Evolutionary conservation across 164 flowering plant species (phyloP).

Genomic region (Piper betle): DNA sequence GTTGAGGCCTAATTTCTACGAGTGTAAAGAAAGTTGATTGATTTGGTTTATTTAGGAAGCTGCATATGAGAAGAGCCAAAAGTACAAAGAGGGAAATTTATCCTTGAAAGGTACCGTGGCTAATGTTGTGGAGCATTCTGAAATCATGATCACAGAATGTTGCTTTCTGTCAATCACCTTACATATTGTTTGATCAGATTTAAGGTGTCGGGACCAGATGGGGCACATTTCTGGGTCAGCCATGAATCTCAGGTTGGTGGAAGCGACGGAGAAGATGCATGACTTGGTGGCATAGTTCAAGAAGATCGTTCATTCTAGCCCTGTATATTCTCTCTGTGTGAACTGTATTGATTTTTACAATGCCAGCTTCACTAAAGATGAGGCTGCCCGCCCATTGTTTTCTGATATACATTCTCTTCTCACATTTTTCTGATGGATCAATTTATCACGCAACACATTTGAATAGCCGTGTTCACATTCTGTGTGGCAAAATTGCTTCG

Average conservation of each 20-base stretch:
- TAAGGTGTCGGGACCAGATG: conserved; percentile 66
- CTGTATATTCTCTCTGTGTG: background rate
- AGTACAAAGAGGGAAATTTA: conserved; percentile 58
- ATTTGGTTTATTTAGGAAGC: conserved; percentile 23
- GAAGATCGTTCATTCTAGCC: background rate
- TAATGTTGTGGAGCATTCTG: background rate
- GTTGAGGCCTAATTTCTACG: background rate
- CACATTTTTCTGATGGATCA: too few relatives aligned
- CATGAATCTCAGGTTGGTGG: conserved; percentile 48
- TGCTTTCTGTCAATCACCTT: background rate
- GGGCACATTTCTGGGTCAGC: conserved; percentile 50
- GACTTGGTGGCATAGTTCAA: conserved; percentile 2
- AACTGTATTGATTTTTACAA: background rate
- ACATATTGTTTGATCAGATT: conserved; percentile 32
- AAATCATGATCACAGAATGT: background rate
- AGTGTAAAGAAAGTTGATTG: conserved; percentile 1
- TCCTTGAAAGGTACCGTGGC: conserved; percentile 36
- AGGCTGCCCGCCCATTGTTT: background rate
- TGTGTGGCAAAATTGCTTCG: too few relatives aligned
- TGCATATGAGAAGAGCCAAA: conserved; percentile 39
- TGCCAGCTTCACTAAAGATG: conserved; percentile 10
- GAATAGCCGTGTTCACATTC: too few relatives aligned
- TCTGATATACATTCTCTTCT: too few relatives aligned
- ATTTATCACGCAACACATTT: too few relatives aligned
- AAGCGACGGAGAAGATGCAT: conserved; percentile 75